Conservation (phyloP, 345 rosid genomes). For the Boechera retrofracta region DNA sequence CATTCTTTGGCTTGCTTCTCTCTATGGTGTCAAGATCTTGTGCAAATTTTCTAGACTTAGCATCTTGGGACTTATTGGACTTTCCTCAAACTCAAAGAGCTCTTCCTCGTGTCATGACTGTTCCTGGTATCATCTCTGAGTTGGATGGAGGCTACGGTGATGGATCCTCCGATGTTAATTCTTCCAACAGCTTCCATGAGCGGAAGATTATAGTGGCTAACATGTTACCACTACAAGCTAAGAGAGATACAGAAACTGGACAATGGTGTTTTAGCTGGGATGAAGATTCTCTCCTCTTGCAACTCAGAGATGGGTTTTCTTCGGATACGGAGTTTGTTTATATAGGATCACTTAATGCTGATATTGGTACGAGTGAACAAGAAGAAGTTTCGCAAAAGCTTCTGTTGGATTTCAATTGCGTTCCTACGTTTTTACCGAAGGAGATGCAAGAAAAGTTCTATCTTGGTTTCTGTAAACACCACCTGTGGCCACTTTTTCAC, state of each 20-base stretch:
- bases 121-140: constrained; percentile 75
- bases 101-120: constrained; percentile 77
- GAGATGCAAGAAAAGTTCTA: constrained; percentile 74
- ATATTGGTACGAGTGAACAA: constrained; percentile 60
- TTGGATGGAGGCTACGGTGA: constrained; percentile 55
- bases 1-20: constrained; percentile 15
- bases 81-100: constrained; percentile 62
- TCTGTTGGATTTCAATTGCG: constrained; percentile 67
- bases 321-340: constrained; percentile 65
- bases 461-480: constrained; percentile 78
- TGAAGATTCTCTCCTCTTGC: constrained; percentile 63
- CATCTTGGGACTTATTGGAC: constrained; percentile 62
- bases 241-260: constrained; percentile 50
- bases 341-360: constrained; percentile 75
- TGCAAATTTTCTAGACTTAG: constrained; percentile 61
- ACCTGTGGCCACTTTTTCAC: constrained; percentile 83
- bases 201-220: constrained; percentile 65
- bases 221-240: constrained; percentile 60
- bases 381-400: constrained; percentile 71
- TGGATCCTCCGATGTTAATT: constrained; percentile 59
- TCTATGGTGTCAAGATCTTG: constrained; percentile 69
- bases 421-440: constrained; percentile 67
- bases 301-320: constrained; percentile 71
- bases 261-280: constrained; percentile 70
- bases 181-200: constrained; percentile 51